Evolutionary conservation across 192 early-diverging fungal genomes (phyloP).

Genomic region (Rhizoclosmatium sp.): DNA sequence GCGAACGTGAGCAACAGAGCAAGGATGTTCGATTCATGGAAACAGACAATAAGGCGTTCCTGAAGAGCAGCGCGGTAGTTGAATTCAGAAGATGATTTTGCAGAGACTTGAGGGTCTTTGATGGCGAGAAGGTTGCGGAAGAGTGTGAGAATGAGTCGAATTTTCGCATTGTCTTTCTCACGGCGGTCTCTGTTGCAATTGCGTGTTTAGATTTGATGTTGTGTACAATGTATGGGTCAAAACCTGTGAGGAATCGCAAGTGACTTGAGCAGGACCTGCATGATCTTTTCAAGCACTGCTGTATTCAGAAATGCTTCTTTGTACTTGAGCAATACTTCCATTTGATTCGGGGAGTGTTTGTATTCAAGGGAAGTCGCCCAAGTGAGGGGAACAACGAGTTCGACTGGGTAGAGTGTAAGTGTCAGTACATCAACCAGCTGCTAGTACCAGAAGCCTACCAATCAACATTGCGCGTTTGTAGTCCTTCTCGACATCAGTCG

Average conservation of each 20-base stretch:
- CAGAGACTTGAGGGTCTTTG: conserved; percentile 69
- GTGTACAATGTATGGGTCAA: neutral
- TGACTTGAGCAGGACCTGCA: conserved; percentile 59
- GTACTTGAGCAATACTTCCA: conserved; percentile 68
- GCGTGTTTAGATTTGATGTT: conserved; percentile 6
- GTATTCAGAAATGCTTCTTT: conserved; percentile 74
- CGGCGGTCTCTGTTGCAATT: conserved; percentile 59
- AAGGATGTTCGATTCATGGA: conserved; percentile 68
- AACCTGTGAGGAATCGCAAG: conserved; percentile 57
- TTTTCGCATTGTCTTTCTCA: conserved; percentile 63
- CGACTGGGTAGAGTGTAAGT: conserved; percentile 60
- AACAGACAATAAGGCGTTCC: conserved; percentile 62
- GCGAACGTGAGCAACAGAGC: conserved; percentile 77
- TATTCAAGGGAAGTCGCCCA: conserved; percentile 69
- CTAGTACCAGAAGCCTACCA: neutral
- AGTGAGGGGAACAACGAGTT: conserved; percentile 88
- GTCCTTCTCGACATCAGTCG: conserved; percentile 7
- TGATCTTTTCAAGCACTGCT: conserved; percentile 60
- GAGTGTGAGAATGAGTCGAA: conserved; percentile 75
- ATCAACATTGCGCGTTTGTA: neutral
- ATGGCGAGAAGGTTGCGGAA: conserved; percentile 86
- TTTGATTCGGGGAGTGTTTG: conserved; percentile 42
- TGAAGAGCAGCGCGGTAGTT: conserved; percentile 64
- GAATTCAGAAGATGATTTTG: conserved; percentile 60
- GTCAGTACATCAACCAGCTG: neutral